Evolutionary conservation across 345 rosid genomes (phyloP).

Genomic region (Salix purpurea): DNA sequence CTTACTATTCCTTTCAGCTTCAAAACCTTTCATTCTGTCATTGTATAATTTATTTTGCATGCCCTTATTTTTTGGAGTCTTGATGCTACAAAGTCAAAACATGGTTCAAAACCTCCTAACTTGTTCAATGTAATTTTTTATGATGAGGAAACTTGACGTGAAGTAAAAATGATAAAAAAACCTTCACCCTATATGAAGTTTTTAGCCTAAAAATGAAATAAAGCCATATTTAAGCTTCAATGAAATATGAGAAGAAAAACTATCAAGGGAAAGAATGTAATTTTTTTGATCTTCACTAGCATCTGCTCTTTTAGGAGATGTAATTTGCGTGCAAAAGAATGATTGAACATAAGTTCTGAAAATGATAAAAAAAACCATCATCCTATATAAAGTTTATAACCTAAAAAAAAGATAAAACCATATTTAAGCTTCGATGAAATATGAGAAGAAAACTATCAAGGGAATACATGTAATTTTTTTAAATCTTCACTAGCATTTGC

Average conservation of each 20-base stretch:
- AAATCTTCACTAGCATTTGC: not conserved
- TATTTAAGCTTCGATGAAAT: not conserved
- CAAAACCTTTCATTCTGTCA: not conserved
- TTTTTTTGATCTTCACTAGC: not conserved
- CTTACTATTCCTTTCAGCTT: not conserved
- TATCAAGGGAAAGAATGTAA: not conserved
- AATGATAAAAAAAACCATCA: too few relatives aligned
- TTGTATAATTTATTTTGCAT: not conserved
- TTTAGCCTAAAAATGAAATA: not conserved
- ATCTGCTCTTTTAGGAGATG: not conserved
- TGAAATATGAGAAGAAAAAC: not conserved
- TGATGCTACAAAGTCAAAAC: not conserved
- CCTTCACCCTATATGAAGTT: not conserved
- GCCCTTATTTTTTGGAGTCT: not conserved
- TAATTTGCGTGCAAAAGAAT: not conserved
- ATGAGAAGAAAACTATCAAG: not conserved
- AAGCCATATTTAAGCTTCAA: not conserved
- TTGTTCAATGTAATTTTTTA: not conserved
- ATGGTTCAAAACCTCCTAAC: not conserved
- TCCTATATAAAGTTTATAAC: not conserved
- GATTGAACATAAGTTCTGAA: not conserved
- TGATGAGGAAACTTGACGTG: not conserved
- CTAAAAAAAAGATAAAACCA: not conserved
- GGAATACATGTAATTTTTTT: not conserved
- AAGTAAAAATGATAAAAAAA: not conserved